These are phyloP conservation scores for Pterocarpus santalinus DNA, from an alignment of 306 rosid genomes.

Conservation along the genomic window DNA sequence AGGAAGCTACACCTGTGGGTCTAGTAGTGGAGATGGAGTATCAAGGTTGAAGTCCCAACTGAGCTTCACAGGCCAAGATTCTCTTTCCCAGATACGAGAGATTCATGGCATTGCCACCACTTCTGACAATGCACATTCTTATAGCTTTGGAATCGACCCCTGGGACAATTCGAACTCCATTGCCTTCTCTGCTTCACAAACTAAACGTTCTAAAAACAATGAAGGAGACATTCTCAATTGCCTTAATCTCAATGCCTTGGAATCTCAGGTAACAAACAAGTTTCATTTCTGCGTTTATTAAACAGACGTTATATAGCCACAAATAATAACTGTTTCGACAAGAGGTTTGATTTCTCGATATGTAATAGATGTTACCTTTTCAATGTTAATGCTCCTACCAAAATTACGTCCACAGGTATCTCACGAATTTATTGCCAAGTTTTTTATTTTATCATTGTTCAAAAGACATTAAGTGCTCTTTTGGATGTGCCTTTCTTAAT, in stretches of 20 bases:
- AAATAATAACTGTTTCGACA: no score
- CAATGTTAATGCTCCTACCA: no score
- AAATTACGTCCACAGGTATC: no score
- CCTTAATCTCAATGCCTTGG: slow-evolving; percentile 55
- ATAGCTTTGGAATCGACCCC: slow-evolving; percentile 59
- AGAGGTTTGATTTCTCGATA: no score
- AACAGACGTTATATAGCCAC: no score
- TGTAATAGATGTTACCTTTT: no score
- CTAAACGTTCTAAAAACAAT: slow-evolving; percentile 64
- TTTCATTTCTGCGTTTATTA: no score
- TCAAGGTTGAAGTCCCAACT: slow-evolving; percentile 72
- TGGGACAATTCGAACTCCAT: slow-evolving; percentile 79
- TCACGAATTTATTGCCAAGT: no score
- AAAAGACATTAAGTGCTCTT: no score
- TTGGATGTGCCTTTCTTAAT: no score
- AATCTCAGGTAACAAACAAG: slow-evolving; percentile 69
- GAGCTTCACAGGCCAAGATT: slow-evolving; percentile 84
- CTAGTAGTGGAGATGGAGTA: not conserved
- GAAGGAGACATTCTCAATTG: slow-evolving; percentile 71
- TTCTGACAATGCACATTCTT: no score
- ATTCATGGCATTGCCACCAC: not conserved
- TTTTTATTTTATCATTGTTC: no score
- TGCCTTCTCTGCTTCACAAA: slow-evolving; percentile 65
- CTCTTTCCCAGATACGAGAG: slow-evolving; percentile 73
- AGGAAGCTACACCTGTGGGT: slow-evolving; percentile 51